A percentile compares a stretch with the other conserved stretches of the same genome.
Evolutionary conservation across 2,329 filamentous ascomycete genomes (phyloP).

Genomic region (Aureobasidium sp.): DNA sequence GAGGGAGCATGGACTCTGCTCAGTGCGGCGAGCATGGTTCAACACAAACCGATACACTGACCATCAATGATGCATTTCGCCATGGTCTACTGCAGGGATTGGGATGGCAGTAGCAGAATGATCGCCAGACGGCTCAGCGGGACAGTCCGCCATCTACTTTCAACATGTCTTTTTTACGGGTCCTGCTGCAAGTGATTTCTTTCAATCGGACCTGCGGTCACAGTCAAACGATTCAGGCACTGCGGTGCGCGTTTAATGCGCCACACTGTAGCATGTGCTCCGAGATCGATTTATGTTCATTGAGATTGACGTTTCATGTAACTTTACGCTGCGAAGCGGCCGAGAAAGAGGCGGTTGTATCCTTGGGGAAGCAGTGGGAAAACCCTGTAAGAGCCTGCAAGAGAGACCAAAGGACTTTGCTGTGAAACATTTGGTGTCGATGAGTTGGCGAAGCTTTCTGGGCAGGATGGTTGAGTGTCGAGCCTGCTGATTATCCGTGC

Average conservation of each 20-base stretch:
- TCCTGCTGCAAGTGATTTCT: slow-evolving; percentile 6
- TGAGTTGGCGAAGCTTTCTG: neutral
- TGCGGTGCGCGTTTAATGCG: neutral
- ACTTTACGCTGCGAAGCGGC: neutral
- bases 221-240: slow-evolving; percentile 1
- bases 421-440: slow-evolving; percentile 2
- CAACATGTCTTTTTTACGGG: slow-evolving; percentile 5
- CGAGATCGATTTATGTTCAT: neutral
- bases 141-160: slow-evolving; percentile 11
- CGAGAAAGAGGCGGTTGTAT: slow-evolving; percentile 1
- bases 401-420: slow-evolving; percentile 1
- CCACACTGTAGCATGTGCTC: slow-evolving; percentile 6
- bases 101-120: slow-evolving; percentile 3
- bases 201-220: neutral
- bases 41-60: slow-evolving; percentile 12
- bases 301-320: slow-evolving; percentile 1
- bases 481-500: slow-evolving; percentile 1
- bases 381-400: too few species aligned
- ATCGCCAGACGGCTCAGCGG: slow-evolving; percentile 12
- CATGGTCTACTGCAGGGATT: slow-evolving; percentile 9
- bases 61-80: slow-evolving; percentile 8
- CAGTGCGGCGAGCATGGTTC: slow-evolving; percentile 12
- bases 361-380: neutral
- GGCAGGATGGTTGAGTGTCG: slow-evolving; percentile 1
- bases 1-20: slow-evolving; percentile 1